These are phyloP conservation scores for Citeromyces matritensis DNA, from an alignment of 805 yeast species.

Conservation along the genomic window DNA sequence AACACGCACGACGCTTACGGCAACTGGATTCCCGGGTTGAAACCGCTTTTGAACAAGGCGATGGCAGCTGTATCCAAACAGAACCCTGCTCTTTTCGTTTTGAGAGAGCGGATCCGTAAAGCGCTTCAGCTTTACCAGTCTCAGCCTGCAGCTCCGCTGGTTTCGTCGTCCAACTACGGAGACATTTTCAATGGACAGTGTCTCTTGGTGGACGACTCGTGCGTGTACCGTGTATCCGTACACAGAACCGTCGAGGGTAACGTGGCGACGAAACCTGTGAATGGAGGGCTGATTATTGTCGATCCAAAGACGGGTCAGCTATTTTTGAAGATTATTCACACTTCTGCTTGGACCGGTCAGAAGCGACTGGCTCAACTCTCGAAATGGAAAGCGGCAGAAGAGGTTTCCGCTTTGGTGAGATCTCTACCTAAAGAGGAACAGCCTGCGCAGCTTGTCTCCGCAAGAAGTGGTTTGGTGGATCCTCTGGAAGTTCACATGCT, in stretches of 20 bases:
- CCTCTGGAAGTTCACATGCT: conserved; percentile 95
- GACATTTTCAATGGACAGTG: conserved; percentile 77
- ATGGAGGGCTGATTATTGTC: conserved; percentile 83
- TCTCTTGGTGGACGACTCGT: conserved; percentile 82
- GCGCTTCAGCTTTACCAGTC: conserved; percentile 89
- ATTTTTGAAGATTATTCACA: conserved; percentile 78
- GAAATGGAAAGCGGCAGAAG: conserved; percentile 98
- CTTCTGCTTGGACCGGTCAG: conserved; percentile 95
- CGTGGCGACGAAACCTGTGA: conserved; percentile 79
- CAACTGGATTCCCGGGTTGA: conserved; percentile 93
- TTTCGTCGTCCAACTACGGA: conserved; percentile 80
- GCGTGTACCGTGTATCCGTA: conserved; percentile 84
- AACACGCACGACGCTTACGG: conserved; percentile 96
- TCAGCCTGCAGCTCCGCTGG: conserved; percentile 82
- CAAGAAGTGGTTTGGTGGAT: conserved; percentile 83
- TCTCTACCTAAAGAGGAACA: conserved; percentile 89
- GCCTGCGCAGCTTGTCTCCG: conserved; percentile 82
- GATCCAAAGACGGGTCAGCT: conserved; percentile 88
- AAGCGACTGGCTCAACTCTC: conserved; percentile 85
- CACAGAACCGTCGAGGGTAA: conserved; percentile 91
- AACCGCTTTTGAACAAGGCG: conserved; percentile 79
- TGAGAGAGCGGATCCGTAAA: conserved; percentile 87
- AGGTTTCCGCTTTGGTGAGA: conserved; percentile 79
- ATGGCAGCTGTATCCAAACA: conserved; percentile 90
- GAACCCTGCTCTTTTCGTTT: conserved; percentile 82